These are phyloP conservation scores for Lithospermum erythrorhizon DNA, from an alignment of 257 asterid genomes.

Conservation along the genomic window DNA sequence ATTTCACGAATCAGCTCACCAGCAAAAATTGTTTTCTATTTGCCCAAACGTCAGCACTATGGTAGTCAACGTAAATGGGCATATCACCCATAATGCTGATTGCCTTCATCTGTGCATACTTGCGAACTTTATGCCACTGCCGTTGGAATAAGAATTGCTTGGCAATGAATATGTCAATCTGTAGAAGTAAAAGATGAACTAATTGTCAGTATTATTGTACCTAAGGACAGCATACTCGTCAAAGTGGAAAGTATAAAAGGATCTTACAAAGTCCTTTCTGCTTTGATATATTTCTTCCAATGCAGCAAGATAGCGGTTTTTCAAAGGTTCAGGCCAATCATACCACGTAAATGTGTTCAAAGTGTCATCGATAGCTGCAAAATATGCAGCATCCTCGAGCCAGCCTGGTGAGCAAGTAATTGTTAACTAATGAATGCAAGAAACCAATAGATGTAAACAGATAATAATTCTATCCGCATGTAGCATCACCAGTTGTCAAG, in stretches of 20 bases:
- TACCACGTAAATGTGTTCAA: slow-evolving; percentile 74
- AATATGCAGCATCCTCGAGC: slow-evolving; percentile 97
- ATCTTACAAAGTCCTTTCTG: slow-evolving; percentile 74
- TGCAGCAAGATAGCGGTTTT: slow-evolving; percentile 83
- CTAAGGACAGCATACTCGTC: slow-evolving; percentile 11
- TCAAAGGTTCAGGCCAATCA: slow-evolving; percentile 93
- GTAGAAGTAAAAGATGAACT: slow-evolving; percentile 22
- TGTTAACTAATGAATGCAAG: not conserved
- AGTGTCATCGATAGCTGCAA: slow-evolving; percentile 87
- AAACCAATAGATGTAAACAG: not conserved
- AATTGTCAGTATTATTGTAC: not conserved
- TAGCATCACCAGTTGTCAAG: not conserved
- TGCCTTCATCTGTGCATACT: slow-evolving; percentile 70
- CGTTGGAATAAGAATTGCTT: slow-evolving; percentile 91
- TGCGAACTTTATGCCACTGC: slow-evolving; percentile 86
- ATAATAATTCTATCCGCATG: not conserved
- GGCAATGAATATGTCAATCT: slow-evolving; percentile 87
- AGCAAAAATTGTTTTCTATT: slow-evolving; percentile 79
- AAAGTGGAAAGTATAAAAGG: slow-evolving; percentile 9
- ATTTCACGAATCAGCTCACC: slow-evolving; percentile 36
- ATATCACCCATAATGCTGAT: slow-evolving; percentile 97
- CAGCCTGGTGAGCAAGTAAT: slow-evolving; percentile 43
- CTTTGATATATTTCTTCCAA: slow-evolving; percentile 80
- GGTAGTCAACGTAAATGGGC: slow-evolving; percentile 98
- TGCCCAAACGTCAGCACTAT: slow-evolving; percentile 99